Evolutionary conservation across 306 rosid genomes (phyloP).

Genomic region (Rosa lucieae): DNA sequence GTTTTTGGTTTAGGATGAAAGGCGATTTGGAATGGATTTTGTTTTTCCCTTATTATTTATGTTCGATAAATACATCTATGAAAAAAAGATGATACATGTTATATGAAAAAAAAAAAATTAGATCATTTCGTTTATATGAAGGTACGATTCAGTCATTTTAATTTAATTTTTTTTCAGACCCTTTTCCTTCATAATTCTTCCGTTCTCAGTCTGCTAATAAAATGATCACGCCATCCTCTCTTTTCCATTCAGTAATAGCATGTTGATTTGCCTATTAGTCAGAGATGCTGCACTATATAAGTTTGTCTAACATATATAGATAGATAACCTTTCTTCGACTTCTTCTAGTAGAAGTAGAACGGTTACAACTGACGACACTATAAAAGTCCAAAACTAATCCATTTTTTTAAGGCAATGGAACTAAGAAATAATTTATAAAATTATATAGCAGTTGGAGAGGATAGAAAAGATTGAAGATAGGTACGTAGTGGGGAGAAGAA

Average conservation of each 20-base stretch:
- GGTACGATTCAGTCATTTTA: background rate
- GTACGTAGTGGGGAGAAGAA: conserved; percentile 3
- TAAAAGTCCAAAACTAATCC: background rate
- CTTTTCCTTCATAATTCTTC: background rate
- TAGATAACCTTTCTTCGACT: background rate
- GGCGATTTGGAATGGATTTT: background rate
- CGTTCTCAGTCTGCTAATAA: background rate
- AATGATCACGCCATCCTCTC: background rate
- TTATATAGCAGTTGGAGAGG: background rate
- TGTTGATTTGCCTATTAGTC: background rate
- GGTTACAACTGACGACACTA: background rate
- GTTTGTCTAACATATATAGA: background rate
- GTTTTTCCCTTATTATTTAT: background rate
- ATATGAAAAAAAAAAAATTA: too few species aligned
- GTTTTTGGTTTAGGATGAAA: background rate
- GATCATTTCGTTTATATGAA: too few species aligned
- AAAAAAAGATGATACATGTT: background rate
- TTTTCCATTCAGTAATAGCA: background rate
- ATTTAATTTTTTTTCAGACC: background rate
- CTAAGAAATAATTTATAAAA: background rate
- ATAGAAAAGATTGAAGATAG: background rate
- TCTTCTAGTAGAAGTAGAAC: background rate
- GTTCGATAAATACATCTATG: background rate
- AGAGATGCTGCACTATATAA: background rate
- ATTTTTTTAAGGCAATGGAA: background rate